Base-by-base conservation (phyloP, 2,329 filamentous ascomycete genomes). In the Fusarium sp. region DNA sequence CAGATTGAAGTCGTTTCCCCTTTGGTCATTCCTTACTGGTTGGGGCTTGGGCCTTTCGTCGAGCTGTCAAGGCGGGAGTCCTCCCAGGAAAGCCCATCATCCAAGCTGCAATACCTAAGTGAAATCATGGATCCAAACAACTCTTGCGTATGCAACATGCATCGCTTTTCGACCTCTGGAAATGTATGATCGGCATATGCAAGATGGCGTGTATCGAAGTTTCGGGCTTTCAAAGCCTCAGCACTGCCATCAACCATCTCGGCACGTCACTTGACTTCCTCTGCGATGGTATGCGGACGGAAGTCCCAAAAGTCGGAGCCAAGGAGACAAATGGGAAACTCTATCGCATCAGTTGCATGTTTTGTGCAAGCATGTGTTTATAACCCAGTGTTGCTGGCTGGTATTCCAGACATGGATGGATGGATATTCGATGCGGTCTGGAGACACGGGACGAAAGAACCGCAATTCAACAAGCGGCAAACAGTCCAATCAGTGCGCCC, bases 41-140 rank as follows among this genome's bases (percentile, higher is more conserved):
- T n/a, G 31, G 11, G 21, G 17, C 18, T 31, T 53, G 23, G 36
- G 8, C 35, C 13, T 27, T 25, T 36, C 25, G 14, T 23, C 31
- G 11, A 21, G 8, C 46, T 6, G 39, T 55, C 23, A 33, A 68
- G 20, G 39, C 61, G n/a, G 52, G 48, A 20, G 60, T 68, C 27
- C 65, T 69, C 56, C 6, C 49, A 59, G 17, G 57, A 27, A 25
- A n/a, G 53, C 23, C 47, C 40, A 15, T 55, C 61, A 21, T 55
- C 25, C 14, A 41, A 55, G 8, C 58, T 52, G 20, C 57, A 25
- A 35, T 18, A 21, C 18, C 17, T 25, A 11, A 5, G 27, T 82
- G 66, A 74, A 74, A 36, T 81, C 80, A 1, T 74, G 80, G 0
- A 76, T 83, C 25, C 78, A 82, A 45, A 39, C 43, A 3, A 27